Evolutionary conservation across 306 rosid genomes (phyloP).

Genomic region (Rosa multiflora): DNA sequence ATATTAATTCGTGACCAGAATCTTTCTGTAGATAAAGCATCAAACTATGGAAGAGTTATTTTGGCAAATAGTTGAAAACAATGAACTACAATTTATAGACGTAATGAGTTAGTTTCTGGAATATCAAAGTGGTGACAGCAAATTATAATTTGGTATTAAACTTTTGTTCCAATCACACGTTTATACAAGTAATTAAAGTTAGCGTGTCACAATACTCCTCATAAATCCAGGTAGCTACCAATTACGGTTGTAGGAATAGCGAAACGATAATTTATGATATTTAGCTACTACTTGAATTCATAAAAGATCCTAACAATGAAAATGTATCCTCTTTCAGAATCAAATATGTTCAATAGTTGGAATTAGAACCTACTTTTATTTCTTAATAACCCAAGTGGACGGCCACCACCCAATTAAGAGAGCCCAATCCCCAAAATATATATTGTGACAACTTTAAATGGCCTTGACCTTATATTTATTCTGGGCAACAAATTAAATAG

Average conservation of each 20-base stretch:
- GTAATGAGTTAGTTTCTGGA: not conserved
- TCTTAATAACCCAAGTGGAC: not conserved
- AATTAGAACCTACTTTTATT: not conserved
- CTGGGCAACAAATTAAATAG: not conserved
- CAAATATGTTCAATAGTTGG: not conserved
- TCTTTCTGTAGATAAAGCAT: not conserved
- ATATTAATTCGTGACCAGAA: not conserved
- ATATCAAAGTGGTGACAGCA: not conserved
- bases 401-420: not conserved
- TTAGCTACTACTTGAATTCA: no score
- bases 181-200: not conserved
- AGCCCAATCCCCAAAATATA: not conserved
- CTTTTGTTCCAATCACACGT: not conserved
- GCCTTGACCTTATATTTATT: not conserved
- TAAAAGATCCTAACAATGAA: no score
- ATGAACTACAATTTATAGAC: not conserved
- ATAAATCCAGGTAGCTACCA: conserved; percentile 14
- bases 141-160: not conserved
- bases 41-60: not conserved
- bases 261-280: not conserved
- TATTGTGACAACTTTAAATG: not conserved
- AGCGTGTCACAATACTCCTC: conserved; percentile 17
- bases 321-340: not conserved
- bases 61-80: not conserved
- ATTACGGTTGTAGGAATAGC: conserved; percentile 8